A percentile compares a stretch with the other conserved stretches of the same genome.
Conservation (phyloP, 83 land plant species). For the Picea abies region DNA sequence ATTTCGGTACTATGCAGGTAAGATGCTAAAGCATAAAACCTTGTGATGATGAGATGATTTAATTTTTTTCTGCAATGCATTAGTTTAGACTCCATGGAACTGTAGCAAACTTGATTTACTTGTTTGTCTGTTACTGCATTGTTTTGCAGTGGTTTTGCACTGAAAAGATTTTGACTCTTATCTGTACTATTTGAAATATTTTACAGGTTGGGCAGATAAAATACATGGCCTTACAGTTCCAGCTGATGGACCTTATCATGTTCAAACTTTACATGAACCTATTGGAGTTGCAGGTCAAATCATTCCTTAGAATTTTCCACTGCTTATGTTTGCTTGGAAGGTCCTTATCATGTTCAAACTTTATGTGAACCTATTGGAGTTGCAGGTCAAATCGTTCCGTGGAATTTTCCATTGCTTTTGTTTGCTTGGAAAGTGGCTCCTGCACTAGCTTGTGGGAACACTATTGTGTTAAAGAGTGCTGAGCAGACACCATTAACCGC, state of each 20-base stretch:
- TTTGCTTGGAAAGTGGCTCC: slow-evolving; percentile 95
- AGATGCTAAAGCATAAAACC: not conserved
- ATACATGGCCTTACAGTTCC: slow-evolving; percentile 85
- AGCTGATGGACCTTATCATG: slow-evolving; percentile 72
- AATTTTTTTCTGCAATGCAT: not conserved
- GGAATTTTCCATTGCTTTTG: slow-evolving; percentile 97
- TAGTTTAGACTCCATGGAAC: not conserved
- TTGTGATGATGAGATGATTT: not conserved
- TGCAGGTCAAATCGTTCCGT: slow-evolving; percentile 93
- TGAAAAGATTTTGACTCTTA: not conserved
- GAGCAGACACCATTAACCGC: too few relatives aligned
- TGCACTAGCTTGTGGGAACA: slow-evolving; percentile 87
- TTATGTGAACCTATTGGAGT: slow-evolving; percentile 95
- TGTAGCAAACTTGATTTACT: not conserved
- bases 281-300: slow-evolving; percentile 96
- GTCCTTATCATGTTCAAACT: slow-evolving; percentile 69
- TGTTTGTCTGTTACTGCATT: not conserved
- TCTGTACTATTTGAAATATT: slow-evolving; percentile 9
- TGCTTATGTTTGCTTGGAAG: slow-evolving; percentile 93
- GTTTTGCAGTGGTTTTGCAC: not conserved
- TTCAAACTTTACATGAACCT: slow-evolving; percentile 87
- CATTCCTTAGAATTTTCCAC: slow-evolving; percentile 96
- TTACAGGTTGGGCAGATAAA: slow-evolving; percentile 97
- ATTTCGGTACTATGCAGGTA: slow-evolving; percentile 88
- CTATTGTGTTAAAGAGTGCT: too few relatives aligned